phyloP scores from a whole-genome alignment of 2,329 filamentous ascomycete genomes.

The Xylariaceae sp. region DNA sequence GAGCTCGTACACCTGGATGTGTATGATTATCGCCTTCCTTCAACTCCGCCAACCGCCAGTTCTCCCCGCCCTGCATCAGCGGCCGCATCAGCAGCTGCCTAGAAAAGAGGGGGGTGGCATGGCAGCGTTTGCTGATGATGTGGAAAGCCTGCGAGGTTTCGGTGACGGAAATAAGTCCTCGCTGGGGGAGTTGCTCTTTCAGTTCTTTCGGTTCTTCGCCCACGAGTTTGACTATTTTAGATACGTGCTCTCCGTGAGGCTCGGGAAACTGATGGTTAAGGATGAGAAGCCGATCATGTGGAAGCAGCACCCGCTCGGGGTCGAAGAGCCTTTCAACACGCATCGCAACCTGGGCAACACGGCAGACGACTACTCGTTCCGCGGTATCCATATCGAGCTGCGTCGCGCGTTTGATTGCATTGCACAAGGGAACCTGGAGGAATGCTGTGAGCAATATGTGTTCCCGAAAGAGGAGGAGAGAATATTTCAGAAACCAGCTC shows the following conservation, averaged over 20 bases:
- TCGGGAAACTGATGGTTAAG: conserved; percentile 73
- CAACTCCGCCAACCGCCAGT: conserved; percentile 82
- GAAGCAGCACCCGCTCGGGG: conserved; percentile 83
- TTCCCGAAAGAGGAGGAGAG: conserved; percentile 78
- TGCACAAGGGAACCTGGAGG: conserved; percentile 69
- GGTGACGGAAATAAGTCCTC: conserved; percentile 76
- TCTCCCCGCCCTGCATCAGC: conserved; percentile 77
- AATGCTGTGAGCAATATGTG: conserved; percentile 82
- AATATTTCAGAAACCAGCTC: conserved; percentile 52
- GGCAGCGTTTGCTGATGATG: conserved; percentile 81
- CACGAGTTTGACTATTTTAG: conserved; percentile 90
- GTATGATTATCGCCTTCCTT: conserved; percentile 93
- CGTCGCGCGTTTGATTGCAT: conserved; percentile 82
- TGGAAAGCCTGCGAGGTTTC: conserved; percentile 67
- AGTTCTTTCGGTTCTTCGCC: conserved; percentile 92
- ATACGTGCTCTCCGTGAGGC: conserved; percentile 75
- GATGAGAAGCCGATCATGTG: no score
- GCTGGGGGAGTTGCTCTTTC: conserved; percentile 80
- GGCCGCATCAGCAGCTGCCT: conserved; percentile 55
- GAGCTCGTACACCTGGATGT: conserved; percentile 99
- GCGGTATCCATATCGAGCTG: conserved; percentile 83
- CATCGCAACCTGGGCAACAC: conserved; percentile 90
- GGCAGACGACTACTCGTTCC: conserved; percentile 89
- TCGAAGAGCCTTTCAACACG: conserved; percentile 94
- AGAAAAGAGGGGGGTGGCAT: conserved; percentile 60